These are phyloP conservation scores for Albophoma yamanashiensis DNA, from an alignment of 2,329 filamentous ascomycete genomes.

Conservation along the genomic window DNA sequence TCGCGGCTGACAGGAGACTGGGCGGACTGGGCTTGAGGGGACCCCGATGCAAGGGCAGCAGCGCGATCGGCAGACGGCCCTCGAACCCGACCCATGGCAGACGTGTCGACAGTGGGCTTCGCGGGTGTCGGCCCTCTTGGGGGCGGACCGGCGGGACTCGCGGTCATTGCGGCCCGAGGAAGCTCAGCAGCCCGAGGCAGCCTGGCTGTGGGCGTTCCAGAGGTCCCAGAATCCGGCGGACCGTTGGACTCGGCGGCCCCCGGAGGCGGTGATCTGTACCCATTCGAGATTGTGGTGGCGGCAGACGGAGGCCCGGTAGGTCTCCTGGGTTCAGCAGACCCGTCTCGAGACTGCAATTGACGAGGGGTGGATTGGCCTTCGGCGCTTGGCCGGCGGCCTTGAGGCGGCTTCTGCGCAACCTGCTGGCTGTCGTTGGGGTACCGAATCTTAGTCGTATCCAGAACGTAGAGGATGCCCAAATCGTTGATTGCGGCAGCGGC, in stretches of 20 bases:
- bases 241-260: constrained; percentile 28
- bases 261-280: constrained; percentile 26
- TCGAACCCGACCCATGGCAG: constrained; percentile 30
- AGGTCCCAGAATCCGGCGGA: constrained; percentile 16
- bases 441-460: constrained; percentile 92
- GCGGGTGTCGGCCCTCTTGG: constrained; percentile 42
- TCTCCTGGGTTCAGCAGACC: constrained; percentile 38
- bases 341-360: constrained; percentile 35
- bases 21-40: constrained; percentile 20
- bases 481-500: constrained; percentile 72
- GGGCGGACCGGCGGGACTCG: constrained; percentile 37
- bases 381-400: constrained; percentile 31
- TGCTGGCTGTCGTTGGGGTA: constrained; percentile 69
- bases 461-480: constrained; percentile 76
- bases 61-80: constrained; percentile 39
- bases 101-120: constrained; percentile 32
- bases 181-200: constrained; percentile 20
- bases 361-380: constrained; percentile 21
- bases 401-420: constrained; percentile 25
- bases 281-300: constrained; percentile 29
- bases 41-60: constrained; percentile 20
- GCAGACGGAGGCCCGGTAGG: constrained; percentile 26
- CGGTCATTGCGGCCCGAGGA: constrained; percentile 16
- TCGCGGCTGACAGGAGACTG: constrained; percentile 31
- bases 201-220: constrained; percentile 25